phyloP scores from a whole-genome alignment of 345 rosid species.

The Lumnitzera littorea region DNA sequence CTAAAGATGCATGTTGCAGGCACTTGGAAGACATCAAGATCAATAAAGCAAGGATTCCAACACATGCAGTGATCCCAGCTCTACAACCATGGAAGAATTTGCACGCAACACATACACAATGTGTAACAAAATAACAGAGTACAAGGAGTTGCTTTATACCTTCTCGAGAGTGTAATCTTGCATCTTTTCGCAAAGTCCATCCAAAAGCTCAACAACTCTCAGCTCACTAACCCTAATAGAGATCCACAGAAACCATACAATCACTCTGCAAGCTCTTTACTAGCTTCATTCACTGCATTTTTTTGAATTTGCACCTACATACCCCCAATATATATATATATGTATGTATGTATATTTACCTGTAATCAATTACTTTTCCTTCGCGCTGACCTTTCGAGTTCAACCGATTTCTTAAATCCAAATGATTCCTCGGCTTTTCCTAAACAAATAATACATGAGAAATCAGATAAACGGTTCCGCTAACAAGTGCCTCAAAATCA shows the following conservation, averaged over 20 bases:
- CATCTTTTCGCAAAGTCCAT: constrained; percentile 92
- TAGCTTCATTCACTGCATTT: no score
- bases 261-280: not conserved
- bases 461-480: not conserved
- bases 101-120: not conserved
- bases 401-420: constrained; percentile 88
- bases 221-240: constrained; percentile 72
- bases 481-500: not conserved
- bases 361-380: constrained; percentile 92
- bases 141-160: constrained; percentile 26
- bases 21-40: not conserved
- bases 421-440: constrained; percentile 93
- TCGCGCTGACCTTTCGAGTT: constrained; percentile 84
- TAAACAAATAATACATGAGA: constrained; percentile 11
- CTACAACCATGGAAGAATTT: not conserved
- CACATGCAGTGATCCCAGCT: no score
- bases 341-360: constrained; percentile 25
- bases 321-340: no score
- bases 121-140: not conserved
- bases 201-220: constrained; percentile 85
- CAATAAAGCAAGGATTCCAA: not conserved
- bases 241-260: not conserved
- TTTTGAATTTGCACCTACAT: no score
- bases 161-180: constrained; percentile 84
- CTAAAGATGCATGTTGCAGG: no score